phyloP scores from a whole-genome alignment of 352 stramenopile genomes.

The Phytophthora constricta region DNA sequence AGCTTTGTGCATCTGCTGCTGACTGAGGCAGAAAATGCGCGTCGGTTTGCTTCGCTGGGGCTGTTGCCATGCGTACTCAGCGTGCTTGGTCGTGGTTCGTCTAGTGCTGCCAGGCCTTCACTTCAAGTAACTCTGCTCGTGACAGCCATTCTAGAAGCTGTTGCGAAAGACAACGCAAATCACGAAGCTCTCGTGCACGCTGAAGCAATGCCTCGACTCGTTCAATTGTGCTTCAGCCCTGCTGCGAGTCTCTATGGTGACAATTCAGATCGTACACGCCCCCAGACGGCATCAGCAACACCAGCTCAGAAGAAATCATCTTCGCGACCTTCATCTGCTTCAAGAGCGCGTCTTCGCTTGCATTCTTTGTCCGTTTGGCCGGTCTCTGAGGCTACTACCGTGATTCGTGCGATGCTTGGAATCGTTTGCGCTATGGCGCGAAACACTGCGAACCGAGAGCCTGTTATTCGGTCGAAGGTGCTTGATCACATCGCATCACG shows the following conservation, averaged over 20 bases:
- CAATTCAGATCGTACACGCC: slow-evolving; percentile 16
- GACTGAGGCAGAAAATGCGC: slow-evolving; percentile 60
- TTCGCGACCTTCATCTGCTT: slow-evolving; percentile 21
- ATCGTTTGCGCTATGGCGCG: slow-evolving; percentile 72
- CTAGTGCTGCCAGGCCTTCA: slow-evolving; percentile 20
- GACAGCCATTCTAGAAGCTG: slow-evolving; percentile 61
- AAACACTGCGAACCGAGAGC: slow-evolving; percentile 61
- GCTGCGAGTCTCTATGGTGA: not conserved
- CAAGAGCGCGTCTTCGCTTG: slow-evolving; percentile 6
- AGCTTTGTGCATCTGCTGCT: slow-evolving; percentile 69
- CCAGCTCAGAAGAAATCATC: slow-evolving; percentile 1
- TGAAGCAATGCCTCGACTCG: slow-evolving; percentile 53
- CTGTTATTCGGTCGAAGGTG: slow-evolving; percentile 68
- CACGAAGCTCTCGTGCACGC: slow-evolving; percentile 56
- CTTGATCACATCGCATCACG: slow-evolving; percentile 60
- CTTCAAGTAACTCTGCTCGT: slow-evolving; percentile 57
- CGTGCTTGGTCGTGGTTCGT: slow-evolving; percentile 39
- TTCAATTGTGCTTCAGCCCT: slow-evolving; percentile 59
- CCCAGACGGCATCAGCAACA: slow-evolving; percentile 19
- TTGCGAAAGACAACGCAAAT: slow-evolving; percentile 58
- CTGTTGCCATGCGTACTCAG: slow-evolving; percentile 62
- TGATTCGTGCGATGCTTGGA: slow-evolving; percentile 52
- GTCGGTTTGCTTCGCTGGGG: slow-evolving; percentile 60
- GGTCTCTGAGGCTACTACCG: slow-evolving; percentile 20
- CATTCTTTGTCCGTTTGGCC: slow-evolving; percentile 26